These are phyloP conservation scores for Pleurotus sapidus DNA, from an alignment of 768 basidiomycete species.

Conservation along the genomic window DNA sequence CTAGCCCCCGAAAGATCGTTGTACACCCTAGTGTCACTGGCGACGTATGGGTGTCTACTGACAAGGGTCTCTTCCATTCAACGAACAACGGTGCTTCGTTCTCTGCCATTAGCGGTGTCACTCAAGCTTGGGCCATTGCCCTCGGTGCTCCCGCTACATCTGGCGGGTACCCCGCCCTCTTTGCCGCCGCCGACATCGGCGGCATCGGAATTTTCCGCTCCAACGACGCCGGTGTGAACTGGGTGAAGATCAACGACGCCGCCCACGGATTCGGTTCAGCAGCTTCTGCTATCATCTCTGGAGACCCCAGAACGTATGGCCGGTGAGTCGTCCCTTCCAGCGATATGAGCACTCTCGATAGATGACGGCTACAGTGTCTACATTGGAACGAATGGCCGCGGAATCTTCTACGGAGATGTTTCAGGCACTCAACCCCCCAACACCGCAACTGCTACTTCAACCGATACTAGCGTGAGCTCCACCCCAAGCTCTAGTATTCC, in stretches of 20 bases:
- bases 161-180: slow-evolving; percentile 53
- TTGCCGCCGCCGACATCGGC: slow-evolving; percentile 50
- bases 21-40: slow-evolving; percentile 53
- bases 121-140: slow-evolving; percentile 55
- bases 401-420: slow-evolving; percentile 50
- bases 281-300: slow-evolving; percentile 43
- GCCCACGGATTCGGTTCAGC: slow-evolving; percentile 56
- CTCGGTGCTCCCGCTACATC: slow-evolving; percentile 48
- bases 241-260: slow-evolving; percentile 59
- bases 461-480: slow-evolving; percentile 13
- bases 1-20: slow-evolving; percentile 46
- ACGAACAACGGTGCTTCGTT: slow-evolving; percentile 50
- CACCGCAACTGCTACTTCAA: slow-evolving; percentile 19
- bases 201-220: slow-evolving; percentile 53
- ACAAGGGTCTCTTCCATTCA: slow-evolving; percentile 55
- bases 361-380: slow-evolving; percentile 40
- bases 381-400: slow-evolving; percentile 60
- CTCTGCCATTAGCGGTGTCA: slow-evolving; percentile 41
- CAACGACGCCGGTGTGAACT: slow-evolving; percentile 52
- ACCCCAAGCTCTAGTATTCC: slow-evolving; percentile 5
- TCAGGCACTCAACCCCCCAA: slow-evolving; percentile 24
- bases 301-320: slow-evolving; percentile 52
- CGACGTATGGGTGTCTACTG: slow-evolving; percentile 65
- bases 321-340: slow-evolving; percentile 32
- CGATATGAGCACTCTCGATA: background rate